Evolutionary conservation across 345 rosid species (phyloP).

Genomic region (Corchorus olitorius): DNA sequence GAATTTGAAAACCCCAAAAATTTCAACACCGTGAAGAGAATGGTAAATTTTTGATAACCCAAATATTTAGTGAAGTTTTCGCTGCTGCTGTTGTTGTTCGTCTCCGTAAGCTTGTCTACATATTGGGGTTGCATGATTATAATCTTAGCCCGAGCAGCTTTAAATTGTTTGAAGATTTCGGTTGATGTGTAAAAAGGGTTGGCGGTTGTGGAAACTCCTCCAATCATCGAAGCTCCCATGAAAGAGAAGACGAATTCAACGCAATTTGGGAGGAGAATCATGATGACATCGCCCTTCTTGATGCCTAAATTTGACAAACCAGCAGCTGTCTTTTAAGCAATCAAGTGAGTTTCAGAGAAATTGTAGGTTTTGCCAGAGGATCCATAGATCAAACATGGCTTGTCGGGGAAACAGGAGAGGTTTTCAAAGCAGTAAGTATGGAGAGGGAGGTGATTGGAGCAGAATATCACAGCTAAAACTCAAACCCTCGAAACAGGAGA

Average conservation of each 20-base stretch:
- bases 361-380: constrained; percentile 49
- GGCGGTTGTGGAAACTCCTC: constrained; percentile 78
- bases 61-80: constrained; percentile 22
- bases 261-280: constrained; percentile 83
- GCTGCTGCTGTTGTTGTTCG: too few species aligned
- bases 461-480: too few species aligned
- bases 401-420: constrained; percentile 37
- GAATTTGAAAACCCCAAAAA: too few species aligned
- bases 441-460: constrained; percentile 72
- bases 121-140: constrained; percentile 68
- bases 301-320: constrained; percentile 65
- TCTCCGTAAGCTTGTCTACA: constrained; percentile 62
- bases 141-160: constrained; percentile 53
- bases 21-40: constrained; percentile 58
- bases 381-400: constrained; percentile 68
- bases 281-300: constrained; percentile 74
- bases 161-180: constrained; percentile 71
- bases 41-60: constrained; percentile 62
- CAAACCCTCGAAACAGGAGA: too few species aligned
- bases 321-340: constrained; percentile 51
- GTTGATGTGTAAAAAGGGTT: constrained; percentile 83
- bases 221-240: constrained; percentile 88
- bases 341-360: constrained; percentile 56
- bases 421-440: constrained; percentile 73
- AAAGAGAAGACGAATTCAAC: constrained; percentile 82